Evolutionary conservation across 2,329 filamentous ascomycete species (phyloP).

Genomic region (Zymoseptoria ardabiliae): DNA sequence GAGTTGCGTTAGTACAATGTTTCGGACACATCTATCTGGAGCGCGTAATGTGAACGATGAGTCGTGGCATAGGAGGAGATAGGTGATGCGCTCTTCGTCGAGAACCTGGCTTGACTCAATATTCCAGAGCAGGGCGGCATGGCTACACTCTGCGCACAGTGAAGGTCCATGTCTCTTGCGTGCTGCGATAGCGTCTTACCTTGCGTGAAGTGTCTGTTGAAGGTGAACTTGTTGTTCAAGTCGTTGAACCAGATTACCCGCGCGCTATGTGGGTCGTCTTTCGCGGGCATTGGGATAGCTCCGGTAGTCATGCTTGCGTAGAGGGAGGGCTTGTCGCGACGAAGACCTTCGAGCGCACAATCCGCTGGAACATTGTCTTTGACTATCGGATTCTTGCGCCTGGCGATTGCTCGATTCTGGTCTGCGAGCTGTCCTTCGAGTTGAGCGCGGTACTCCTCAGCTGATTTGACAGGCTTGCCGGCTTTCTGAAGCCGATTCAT

Average conservation of each 20-base stretch:
- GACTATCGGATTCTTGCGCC: background rate
- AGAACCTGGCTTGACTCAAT: no score
- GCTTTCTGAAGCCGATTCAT: background rate
- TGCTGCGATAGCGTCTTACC: background rate
- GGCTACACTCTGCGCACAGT: background rate
- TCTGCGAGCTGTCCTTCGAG: background rate
- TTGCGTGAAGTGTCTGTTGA: background rate
- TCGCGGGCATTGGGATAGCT: background rate
- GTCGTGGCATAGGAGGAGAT: background rate
- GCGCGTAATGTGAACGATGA: no score
- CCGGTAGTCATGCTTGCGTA: background rate
- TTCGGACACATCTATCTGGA: background rate
- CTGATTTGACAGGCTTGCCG: background rate
- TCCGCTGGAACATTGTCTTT: background rate
- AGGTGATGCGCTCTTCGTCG: no score
- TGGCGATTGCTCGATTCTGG: background rate
- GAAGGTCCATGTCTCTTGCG: background rate
- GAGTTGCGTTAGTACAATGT: background rate
- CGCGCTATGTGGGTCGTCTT: background rate
- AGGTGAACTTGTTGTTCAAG: background rate
- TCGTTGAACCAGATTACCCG: background rate
- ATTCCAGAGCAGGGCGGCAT: background rate
- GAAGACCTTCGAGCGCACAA: background rate
- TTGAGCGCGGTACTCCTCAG: background rate
- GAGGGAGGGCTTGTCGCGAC: background rate